Conservation (phyloP, 2,329 filamentous ascomycete genomes). For the Aspergillus udagawae region DNA sequence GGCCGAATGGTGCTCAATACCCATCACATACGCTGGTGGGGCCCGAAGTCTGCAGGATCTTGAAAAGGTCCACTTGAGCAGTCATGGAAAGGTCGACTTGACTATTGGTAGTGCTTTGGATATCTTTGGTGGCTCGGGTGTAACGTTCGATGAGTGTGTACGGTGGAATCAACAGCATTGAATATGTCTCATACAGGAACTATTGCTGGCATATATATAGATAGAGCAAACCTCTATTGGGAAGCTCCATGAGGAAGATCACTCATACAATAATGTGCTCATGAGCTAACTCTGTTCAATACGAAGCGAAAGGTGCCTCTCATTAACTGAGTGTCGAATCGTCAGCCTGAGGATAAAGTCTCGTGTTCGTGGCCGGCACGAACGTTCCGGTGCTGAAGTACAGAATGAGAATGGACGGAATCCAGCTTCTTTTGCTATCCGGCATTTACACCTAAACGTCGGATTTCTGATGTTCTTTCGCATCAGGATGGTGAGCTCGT, state of each 20-base stretch:
- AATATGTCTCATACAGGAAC: slow-evolving; percentile 5
- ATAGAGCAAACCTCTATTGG: background rate
- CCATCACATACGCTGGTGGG: slow-evolving; percentile 95
- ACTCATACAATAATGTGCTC: background rate
- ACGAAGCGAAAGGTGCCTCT: background rate
- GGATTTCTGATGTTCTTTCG: background rate
- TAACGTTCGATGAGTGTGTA: slow-evolving; percentile 85
- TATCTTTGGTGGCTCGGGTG: slow-evolving; percentile 85
- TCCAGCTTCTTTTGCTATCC: background rate
- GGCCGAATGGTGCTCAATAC: slow-evolving; percentile 82
- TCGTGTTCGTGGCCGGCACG: too few species aligned
- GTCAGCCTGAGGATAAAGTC: background rate
- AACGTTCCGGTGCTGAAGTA: background rate
- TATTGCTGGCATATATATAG: background rate
- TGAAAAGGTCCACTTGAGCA: slow-evolving; percentile 73
- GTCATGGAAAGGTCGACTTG: slow-evolving; percentile 77
- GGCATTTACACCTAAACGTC: background rate
- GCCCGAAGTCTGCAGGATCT: slow-evolving; percentile 78
- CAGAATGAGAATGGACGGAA: background rate
- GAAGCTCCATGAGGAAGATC: background rate
- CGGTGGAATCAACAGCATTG: slow-evolving; percentile 66
- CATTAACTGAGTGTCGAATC: background rate
- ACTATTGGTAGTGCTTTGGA: slow-evolving; percentile 96
- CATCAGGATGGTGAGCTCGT: slow-evolving; percentile 52
- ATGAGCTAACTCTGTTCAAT: background rate